phyloP scores from a whole-genome alignment of 345 rosid species.

The Chamaenerion angustifolium region DNA sequence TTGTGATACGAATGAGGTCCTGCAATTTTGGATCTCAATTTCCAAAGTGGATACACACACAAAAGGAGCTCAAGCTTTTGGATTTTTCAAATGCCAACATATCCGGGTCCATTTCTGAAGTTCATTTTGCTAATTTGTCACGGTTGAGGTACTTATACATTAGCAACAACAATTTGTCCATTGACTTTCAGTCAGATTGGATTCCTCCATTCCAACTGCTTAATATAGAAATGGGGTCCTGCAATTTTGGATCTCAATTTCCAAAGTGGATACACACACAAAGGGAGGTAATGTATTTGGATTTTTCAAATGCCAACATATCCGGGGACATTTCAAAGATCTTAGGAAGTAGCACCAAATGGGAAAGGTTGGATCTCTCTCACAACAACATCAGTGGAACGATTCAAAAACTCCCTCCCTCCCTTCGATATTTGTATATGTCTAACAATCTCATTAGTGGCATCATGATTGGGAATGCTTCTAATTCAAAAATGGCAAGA shows the following conservation, averaged over 20 bases:
- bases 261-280: constrained; percentile 4
- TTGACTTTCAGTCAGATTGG: neutral
- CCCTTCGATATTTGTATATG: no score
- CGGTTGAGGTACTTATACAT: neutral
- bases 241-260: neutral
- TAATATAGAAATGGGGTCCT: neutral
- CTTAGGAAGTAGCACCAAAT: neutral
- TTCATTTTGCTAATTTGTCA: constrained; percentile 7
- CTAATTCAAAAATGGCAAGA: neutral
- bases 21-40: no score
- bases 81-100: no score
- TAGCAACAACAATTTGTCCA: neutral
- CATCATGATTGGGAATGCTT: no score
- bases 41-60: no score
- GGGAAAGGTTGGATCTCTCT: neutral
- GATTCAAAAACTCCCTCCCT: no score
- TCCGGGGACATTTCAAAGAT: neutral
- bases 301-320: neutral
- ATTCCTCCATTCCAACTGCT: constrained; percentile 2
- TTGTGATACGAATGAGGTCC: no score
- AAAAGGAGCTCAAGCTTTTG: no score
- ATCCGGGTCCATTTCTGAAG: constrained; percentile 7
- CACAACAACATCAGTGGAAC: no score
- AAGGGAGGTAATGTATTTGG: rapidly evolving
- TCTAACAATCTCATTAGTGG: no score